phyloP scores from a whole-genome alignment of 306 rosid species.

The Citrullus colocynthis region DNA sequence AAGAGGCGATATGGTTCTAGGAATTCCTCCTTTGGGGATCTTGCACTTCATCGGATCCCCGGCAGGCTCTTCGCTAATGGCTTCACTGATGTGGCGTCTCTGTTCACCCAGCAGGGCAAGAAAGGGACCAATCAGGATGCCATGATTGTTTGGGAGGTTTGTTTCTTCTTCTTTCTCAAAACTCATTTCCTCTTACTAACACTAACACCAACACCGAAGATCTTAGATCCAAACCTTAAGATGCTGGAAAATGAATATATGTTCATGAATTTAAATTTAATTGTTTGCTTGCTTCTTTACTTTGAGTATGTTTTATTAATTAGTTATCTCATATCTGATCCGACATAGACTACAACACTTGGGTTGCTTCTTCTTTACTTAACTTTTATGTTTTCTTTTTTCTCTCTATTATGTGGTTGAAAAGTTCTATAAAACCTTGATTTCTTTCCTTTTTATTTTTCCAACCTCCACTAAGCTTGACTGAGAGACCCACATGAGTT shows the following conservation, averaged over 20 bases:
- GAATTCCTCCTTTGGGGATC: constrained; percentile 58
- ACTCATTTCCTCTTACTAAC: background rate
- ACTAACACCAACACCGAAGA: too few species aligned
- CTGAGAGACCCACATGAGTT: background rate
- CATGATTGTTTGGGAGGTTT: constrained; percentile 99
- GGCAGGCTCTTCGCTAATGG: constrained; percentile 76
- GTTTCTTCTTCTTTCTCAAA: constrained; percentile 19
- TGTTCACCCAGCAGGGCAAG: constrained; percentile 92
- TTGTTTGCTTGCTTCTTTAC: background rate
- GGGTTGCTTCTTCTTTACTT: background rate
- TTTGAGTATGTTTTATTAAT: background rate
- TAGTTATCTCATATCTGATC: constrained; percentile 4
- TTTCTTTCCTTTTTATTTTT: background rate
- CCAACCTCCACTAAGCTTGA: background rate
- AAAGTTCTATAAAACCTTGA: background rate
- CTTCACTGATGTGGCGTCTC: constrained; percentile 51
- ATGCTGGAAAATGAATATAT: background rate
- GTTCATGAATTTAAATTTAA: background rate
- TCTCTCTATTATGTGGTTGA: background rate
- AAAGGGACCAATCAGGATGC: constrained; percentile 98
- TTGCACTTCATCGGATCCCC: constrained; percentile 52
- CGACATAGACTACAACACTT: background rate
- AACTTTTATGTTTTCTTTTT: background rate
- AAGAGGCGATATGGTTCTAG: constrained; percentile 39
- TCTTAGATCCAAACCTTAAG: background rate